Evolutionary conservation across 2,329 filamentous ascomycete genomes (phyloP).

Genomic region (Chaetomium olivaceum): DNA sequence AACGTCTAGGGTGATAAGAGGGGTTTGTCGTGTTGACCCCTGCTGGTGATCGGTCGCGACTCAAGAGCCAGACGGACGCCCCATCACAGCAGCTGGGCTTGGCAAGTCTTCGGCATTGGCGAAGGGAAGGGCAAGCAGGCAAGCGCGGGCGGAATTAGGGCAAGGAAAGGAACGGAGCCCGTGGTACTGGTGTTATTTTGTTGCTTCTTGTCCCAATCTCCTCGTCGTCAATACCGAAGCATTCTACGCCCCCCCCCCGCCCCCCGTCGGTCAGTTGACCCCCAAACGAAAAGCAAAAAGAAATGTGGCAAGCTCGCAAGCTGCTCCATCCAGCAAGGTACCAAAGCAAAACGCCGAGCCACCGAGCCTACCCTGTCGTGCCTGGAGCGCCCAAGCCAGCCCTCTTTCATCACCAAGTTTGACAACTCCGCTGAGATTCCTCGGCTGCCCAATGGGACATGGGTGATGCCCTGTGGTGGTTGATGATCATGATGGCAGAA

Average conservation of each 20-base stretch:
- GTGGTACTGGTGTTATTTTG: not conserved
- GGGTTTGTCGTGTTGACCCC: not conserved
- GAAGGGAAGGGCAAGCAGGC: not conserved
- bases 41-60: slow-evolving; percentile 1
- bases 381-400: not conserved
- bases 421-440: not conserved
- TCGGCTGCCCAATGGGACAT: not conserved
- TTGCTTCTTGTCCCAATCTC: not conserved
- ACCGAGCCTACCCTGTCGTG: not conserved
- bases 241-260: not conserved
- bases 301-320: not conserved
- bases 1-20: not conserved
- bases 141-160: not conserved
- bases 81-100: slow-evolving; percentile 9
- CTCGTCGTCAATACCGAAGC: not conserved
- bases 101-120: not conserved
- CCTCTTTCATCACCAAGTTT: not conserved
- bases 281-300: slow-evolving; percentile 10
- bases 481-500: slow-evolving; percentile 10
- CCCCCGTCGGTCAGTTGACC: not conserved
- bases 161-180: not conserved
- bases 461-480: not conserved
- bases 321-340: not conserved
- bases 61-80: not conserved
- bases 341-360: not conserved